These are phyloP conservation scores for Biancaea sappan DNA, from an alignment of 306 rosid genomes.

Conservation along the genomic window DNA sequence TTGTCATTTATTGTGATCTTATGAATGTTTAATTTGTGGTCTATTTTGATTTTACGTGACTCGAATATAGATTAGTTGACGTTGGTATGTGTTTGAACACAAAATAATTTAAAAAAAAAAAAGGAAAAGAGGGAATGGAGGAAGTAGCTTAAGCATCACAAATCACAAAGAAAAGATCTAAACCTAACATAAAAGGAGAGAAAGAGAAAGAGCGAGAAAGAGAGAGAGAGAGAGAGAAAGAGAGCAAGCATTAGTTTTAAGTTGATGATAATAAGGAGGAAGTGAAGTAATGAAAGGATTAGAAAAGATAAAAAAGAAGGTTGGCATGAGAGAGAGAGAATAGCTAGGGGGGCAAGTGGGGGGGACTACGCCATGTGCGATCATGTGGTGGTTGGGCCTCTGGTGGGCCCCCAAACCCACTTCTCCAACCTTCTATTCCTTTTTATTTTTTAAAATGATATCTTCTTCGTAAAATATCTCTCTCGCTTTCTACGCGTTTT, in stretches of 20 bases:
- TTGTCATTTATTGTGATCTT: too few relatives aligned
- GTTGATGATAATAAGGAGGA: not conserved
- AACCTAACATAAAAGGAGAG: not conserved
- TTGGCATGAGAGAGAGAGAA: not conserved
- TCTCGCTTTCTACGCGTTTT: not conserved
- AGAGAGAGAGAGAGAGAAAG: not conserved
- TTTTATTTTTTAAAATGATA: not conserved
- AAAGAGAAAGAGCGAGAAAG: too few relatives aligned
- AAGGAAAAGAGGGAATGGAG: too few relatives aligned
- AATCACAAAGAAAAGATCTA: not conserved
- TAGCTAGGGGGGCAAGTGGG: not conserved
- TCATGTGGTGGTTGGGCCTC: not conserved
- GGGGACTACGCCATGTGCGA: conserved; percentile 7
- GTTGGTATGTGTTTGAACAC: too few relatives aligned
- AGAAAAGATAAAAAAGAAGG: not conserved
- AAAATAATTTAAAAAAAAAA: too few relatives aligned
- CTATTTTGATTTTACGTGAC: too few relatives aligned
- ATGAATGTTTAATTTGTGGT: too few relatives aligned
- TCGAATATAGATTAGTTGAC: too few relatives aligned
- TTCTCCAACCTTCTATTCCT: conserved; percentile 16
- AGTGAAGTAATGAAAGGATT: not conserved
- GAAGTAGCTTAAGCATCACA: not conserved
- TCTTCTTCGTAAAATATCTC: not conserved
- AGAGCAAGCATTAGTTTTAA: too few relatives aligned
- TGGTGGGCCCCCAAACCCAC: conserved; percentile 15